phyloP scores from a whole-genome alignment of 2,329 filamentous ascomycete species.

The Hypoxylon sp. region DNA sequence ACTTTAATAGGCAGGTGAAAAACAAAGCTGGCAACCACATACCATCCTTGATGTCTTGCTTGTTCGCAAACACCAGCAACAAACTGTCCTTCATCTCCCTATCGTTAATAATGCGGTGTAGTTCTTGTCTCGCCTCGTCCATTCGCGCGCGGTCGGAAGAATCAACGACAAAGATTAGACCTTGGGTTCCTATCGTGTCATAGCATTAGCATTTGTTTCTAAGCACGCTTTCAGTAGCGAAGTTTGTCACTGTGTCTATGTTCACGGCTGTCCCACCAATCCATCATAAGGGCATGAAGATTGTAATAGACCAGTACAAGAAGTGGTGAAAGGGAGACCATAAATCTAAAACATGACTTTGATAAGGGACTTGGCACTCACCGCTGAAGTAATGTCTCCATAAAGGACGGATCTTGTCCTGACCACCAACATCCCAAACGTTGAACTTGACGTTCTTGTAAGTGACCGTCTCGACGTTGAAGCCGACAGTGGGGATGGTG shows the following conservation, averaged over 20 bases:
- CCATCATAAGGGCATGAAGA: neutral
- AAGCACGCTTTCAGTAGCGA: neutral
- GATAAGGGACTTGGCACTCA: constrained; percentile 56
- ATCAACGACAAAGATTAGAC: constrained; percentile 98
- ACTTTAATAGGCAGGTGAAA: neutral
- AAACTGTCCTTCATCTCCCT: constrained; percentile 97
- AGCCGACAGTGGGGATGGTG: constrained; percentile 98
- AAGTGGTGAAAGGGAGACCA: neutral
- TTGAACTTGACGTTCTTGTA: constrained; percentile 99
- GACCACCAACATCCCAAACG: constrained; percentile 99
- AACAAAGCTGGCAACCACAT: constrained; percentile 51
- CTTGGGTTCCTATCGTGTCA: constrained; percentile 82
- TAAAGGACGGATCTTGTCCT: constrained; percentile 99
- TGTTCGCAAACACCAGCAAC: constrained; percentile 97
- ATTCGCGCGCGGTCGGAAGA: constrained; percentile 92
- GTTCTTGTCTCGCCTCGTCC: constrained; percentile 91
- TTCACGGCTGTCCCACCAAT: neutral
- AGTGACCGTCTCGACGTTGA: constrained; percentile 99
- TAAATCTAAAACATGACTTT: neutral
- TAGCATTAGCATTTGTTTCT: constrained; percentile 11
- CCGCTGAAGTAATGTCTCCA: constrained; percentile 99
- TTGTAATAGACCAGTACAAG: neutral
- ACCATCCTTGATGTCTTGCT: constrained; percentile 94
- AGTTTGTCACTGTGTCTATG: neutral
- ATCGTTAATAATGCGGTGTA: constrained; percentile 98